Evolutionary conservation across 75 land plant species (phyloP).

Genomic region (Picea sitchensis): DNA sequence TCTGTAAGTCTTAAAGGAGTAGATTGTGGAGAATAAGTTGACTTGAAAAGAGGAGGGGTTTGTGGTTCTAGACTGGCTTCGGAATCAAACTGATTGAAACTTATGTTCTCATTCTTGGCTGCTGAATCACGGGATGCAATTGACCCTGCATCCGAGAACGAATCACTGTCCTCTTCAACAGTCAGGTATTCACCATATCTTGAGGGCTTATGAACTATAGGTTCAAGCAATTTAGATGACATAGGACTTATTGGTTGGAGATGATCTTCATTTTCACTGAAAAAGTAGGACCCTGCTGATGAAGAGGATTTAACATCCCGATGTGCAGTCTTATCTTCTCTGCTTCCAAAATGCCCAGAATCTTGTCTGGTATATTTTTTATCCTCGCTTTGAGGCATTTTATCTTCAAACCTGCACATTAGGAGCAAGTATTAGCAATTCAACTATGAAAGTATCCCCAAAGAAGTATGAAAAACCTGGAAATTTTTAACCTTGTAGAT

Average conservation of each 20-base stretch:
- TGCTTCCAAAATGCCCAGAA: neutral
- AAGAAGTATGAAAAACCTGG: neutral
- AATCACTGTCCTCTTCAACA: slow-evolving; percentile 27
- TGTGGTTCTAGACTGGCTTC: no score
- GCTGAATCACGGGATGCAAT: slow-evolving; percentile 16
- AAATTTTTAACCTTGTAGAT: neutral
- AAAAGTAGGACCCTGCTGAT: neutral
- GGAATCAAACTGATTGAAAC: neutral
- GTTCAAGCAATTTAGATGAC: slow-evolving; percentile 12
- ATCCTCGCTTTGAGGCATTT: neutral
- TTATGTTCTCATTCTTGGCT: slow-evolving; percentile 17
- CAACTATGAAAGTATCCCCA: neutral
- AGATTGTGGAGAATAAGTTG: neutral
- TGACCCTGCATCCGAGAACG: slow-evolving; percentile 10
- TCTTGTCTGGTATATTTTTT: neutral
- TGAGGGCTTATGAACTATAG: neutral
- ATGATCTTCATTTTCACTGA: neutral
- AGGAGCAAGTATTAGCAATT: neutral
- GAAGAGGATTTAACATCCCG: neutral
- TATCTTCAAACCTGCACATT: neutral
- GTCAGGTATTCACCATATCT: slow-evolving; percentile 38
- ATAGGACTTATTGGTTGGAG: neutral
- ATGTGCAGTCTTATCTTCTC: neutral
- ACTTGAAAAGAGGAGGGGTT: neutral
- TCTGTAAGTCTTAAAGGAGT: slow-evolving; percentile 18